Evolutionary conservation across 2,329 filamentous ascomycete species (phyloP), one percentile per base, ranked within the genome.

Genomic region (Cercospora brassicicola): DNA sequence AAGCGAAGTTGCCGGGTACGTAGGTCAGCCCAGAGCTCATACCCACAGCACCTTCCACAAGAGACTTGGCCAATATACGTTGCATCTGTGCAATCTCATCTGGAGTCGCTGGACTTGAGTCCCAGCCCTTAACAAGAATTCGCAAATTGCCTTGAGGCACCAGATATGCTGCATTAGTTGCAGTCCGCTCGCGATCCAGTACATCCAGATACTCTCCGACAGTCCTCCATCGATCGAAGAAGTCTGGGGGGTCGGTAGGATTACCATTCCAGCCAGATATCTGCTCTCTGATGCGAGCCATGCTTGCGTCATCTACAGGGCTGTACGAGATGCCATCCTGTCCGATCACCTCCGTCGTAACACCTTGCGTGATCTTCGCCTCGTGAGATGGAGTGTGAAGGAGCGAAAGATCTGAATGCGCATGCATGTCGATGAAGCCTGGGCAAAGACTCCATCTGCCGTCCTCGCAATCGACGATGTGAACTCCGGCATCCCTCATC

Each of bases 381-480:
- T 69, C 51, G 36, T 76, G 74, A 4, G 68, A 60, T 3, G 73
- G 73, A 3, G 73, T 76, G 55, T 75, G 73, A 2, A 76, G 71
- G 4, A 76, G 66, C 4, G 73, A 74, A 10, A 76, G 69, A 59
- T 76, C 74, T 13, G 72, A 74, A 45, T 76, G 74, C n/a, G 74
- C 74, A 56, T 76, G 74, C 74, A 76, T 76, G 61, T 76, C 74
- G 39, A 76, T 76, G 63, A 76, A 76, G 20, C 74, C 74, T 10
- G 74, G 74, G 53, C 64, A 71, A n/a, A 76, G 67, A n/a, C 63
- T 66, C 69, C 70, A 76, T 62, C 65, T 70, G 30, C 74, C 74
- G 42, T 64, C 31, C 31, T 74, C 71, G 64, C 74, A 75, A 62
- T 76, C 74, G 8, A 76, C 67, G 11, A 75, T 61, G 30, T 64